Percentiles rank a stretch among this genome's conserved stretches.
Evolutionary conservation across 129 eudicot genomes (phyloP).

Genomic region (Centaurea solstitialis): DNA sequence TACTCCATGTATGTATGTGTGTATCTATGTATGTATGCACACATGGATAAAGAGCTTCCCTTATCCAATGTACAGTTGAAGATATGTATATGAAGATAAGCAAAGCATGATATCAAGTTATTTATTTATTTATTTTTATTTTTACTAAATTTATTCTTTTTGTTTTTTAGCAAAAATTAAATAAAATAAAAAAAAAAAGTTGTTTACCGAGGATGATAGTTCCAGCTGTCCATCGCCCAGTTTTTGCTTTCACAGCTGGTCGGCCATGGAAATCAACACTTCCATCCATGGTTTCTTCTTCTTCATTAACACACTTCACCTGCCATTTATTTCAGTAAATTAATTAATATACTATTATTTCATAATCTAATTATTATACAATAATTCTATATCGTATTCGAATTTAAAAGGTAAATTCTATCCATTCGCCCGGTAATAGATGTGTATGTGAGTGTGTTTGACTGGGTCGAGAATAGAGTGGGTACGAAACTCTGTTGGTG

Average conservation of each 20-base stretch:
- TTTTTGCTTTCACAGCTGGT: constrained; percentile 62
- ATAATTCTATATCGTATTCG: too few relatives aligned
- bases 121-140: neutral
- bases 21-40: neutral
- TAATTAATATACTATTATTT: too few relatives aligned
- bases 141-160: neutral
- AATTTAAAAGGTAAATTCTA: too few relatives aligned
- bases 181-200: neutral
- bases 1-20: neutral
- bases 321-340: constrained; percentile 2
- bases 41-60: constrained; percentile 27
- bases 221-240: constrained; percentile 93
- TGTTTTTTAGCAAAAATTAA: constrained; percentile 2
- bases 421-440: too few relatives aligned
- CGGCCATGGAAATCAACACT: constrained; percentile 74
- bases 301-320: constrained; percentile 47
- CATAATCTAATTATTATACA: too few relatives aligned
- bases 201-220: constrained; percentile 73
- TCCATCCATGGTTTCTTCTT: constrained; percentile 75
- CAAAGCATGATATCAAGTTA: constrained; percentile 32
- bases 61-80: constrained; percentile 30
- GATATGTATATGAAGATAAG: constrained; percentile 40
- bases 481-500: too few relatives aligned
- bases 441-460: too few relatives aligned
- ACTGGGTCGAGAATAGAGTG: too few relatives aligned